These are phyloP conservation scores for Globisporangium nagaii DNA, from an alignment of 352 stramenopile species.

Conservation along the genomic window DNA sequence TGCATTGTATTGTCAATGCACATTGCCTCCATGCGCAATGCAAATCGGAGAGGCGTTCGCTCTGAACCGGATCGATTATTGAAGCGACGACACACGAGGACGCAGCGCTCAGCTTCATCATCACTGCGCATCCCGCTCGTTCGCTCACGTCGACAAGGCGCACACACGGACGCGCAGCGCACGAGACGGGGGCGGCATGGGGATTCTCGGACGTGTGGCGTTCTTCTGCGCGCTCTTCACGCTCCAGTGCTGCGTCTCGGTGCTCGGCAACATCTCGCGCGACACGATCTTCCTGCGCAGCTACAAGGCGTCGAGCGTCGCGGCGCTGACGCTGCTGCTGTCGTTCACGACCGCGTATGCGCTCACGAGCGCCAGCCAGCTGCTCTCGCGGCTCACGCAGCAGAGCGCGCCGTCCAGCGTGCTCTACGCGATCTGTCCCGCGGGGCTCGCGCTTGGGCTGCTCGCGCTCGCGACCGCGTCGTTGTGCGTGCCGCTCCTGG, in stretches of 20 bases:
- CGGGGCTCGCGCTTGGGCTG: slow-evolving; percentile 33
- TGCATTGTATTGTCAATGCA: no score
- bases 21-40: no score
- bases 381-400: slow-evolving; percentile 24
- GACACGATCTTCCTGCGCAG: slow-evolving; percentile 80
- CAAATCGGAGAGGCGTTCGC: no score
- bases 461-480: slow-evolving; percentile 44
- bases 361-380: slow-evolving; percentile 37
- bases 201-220: slow-evolving; percentile 35
- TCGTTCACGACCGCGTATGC: slow-evolving; percentile 69
- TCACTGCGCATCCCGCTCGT: no score
- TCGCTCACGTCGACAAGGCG: no score
- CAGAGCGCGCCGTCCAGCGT: slow-evolving; percentile 24
- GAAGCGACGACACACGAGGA: no score
- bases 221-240: slow-evolving; percentile 84
- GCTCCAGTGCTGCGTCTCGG: slow-evolving; percentile 68
- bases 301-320: slow-evolving; percentile 66
- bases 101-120: no score
- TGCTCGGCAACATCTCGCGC: slow-evolving; percentile 72
- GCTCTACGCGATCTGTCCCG: slow-evolving; percentile 45
- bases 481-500: slow-evolving; percentile 34
- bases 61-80: no score
- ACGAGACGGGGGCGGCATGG: background rate
- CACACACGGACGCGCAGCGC: no score
- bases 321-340: slow-evolving; percentile 63